Evolutionary conservation across 129 eudicot genomes (phyloP).

Genomic region (Centella asiatica): DNA sequence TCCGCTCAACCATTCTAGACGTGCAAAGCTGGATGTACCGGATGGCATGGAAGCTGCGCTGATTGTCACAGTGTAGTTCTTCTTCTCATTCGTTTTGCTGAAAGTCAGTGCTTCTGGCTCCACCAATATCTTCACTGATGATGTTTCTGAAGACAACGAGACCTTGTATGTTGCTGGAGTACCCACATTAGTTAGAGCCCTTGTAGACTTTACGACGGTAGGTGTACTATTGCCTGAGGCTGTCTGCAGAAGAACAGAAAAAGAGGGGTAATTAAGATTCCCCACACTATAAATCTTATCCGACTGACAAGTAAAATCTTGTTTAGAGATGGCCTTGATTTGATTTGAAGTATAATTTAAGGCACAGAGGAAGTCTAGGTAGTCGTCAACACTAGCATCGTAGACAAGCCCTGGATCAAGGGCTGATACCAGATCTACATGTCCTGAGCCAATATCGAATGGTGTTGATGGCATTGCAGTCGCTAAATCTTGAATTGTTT

Average conservation of each 20-base stretch:
- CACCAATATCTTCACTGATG: conserved; percentile 47
- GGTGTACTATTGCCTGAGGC: conserved; percentile 36
- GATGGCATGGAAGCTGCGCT: conserved; percentile 57
- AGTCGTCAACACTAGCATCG: conserved; percentile 35
- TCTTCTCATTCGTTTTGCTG: conserved; percentile 37
- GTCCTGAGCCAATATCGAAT: conserved; percentile 63
- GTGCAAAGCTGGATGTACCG: conserved; percentile 45
- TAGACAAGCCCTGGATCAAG: conserved; percentile 61
- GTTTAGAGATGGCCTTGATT: conserved; percentile 30
- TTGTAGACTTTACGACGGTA: conserved; percentile 36
- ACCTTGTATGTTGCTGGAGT: conserved; percentile 60
- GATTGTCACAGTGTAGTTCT: conserved; percentile 54
- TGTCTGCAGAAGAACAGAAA: conserved; percentile 45
- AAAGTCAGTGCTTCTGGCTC: conserved; percentile 47
- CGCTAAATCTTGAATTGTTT: conserved; percentile 25
- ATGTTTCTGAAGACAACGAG: conserved; percentile 27
- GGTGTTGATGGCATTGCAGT: conserved; percentile 56
- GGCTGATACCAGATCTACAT: conserved; percentile 54
- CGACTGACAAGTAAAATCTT: conserved; percentile 23
- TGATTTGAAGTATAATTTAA: conserved; percentile 36
- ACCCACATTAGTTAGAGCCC: conserved; percentile 69
- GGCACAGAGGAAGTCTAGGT: conserved; percentile 58
- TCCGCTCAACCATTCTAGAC: conserved; percentile 50
- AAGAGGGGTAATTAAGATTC: conserved; percentile 65
- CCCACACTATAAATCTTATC: conserved; percentile 39